Evolutionary conservation across 305 asterid species (phyloP).

Genomic region (Fraxinus sp.): DNA sequence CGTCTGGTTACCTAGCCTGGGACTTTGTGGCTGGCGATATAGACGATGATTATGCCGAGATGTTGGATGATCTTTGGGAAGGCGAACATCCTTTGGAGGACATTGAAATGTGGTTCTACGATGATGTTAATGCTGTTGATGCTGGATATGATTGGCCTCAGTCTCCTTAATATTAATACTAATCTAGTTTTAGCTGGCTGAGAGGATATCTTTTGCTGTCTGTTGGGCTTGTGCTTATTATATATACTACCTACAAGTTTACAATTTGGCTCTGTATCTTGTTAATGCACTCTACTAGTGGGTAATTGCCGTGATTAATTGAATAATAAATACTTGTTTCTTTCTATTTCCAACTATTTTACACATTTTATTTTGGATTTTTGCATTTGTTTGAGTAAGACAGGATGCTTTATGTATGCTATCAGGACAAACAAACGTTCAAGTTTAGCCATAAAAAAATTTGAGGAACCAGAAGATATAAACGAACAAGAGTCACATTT

Average conservation of each 20-base stretch:
- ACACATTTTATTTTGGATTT: not conserved
- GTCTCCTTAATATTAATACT: conserved; percentile 45
- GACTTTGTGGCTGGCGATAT: conserved; percentile 57
- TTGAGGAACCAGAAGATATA: not conserved
- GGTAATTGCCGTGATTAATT: conserved; percentile 15
- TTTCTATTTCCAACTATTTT: not conserved
- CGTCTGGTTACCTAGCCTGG: conserved; percentile 69
- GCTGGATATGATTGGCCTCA: conserved; percentile 77
- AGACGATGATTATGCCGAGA: conserved; percentile 39
- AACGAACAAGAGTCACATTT: not conserved
- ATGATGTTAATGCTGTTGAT: conserved; percentile 56
- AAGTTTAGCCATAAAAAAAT: not conserved
- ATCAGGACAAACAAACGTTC: not conserved
- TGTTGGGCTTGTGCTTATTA: conserved; percentile 4
- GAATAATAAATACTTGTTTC: conserved; percentile 20
- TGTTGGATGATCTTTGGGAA: conserved; percentile 47
- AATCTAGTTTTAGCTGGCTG: not conserved
- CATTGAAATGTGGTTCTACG: conserved; percentile 72
- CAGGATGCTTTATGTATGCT: not conserved
- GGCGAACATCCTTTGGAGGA: conserved; percentile 44
- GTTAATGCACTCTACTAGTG: conserved; percentile 8
- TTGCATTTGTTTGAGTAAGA: not conserved
- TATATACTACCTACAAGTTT: conserved; percentile 16
- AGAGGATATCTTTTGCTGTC: not conserved
- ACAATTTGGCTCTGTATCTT: conserved; percentile 25